These are phyloP conservation scores for Zarea fungicola DNA, from an alignment of 2,329 filamentous ascomycete genomes.

Conservation along the genomic window DNA sequence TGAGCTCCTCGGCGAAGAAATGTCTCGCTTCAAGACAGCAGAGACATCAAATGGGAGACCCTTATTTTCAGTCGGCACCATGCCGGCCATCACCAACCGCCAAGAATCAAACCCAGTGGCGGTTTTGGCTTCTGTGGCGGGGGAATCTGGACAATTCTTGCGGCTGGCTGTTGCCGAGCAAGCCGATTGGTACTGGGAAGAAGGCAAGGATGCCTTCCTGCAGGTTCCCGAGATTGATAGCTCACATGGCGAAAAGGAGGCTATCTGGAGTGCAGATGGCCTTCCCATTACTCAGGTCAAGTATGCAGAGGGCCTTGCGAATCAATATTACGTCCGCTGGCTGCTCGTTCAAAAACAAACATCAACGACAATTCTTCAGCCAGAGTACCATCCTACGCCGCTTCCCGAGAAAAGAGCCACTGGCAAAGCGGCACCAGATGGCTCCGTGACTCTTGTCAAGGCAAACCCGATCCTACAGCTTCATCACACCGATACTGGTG, in stretches of 20 bases:
- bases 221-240: conserved; percentile 39
- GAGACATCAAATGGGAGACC: conserved; percentile 22
- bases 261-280: conserved; percentile 49
- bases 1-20: conserved; percentile 32
- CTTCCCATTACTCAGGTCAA: conserved; percentile 47
- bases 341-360: conserved; percentile 48
- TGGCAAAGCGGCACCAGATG: conserved; percentile 14
- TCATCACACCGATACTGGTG: conserved; percentile 46
- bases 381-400: conserved; percentile 40
- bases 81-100: conserved; percentile 35
- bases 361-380: conserved; percentile 47
- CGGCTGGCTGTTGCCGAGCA: conserved; percentile 47
- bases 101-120: conserved; percentile 24
- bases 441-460: conserved; percentile 46
- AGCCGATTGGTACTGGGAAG: conserved; percentile 51
- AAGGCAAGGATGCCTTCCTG: conserved; percentile 40
- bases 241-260: conserved; percentile 39
- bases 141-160: conserved; percentile 54
- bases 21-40: conserved; percentile 24
- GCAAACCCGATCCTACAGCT: conserved; percentile 51
- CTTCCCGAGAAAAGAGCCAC: conserved; percentile 19
- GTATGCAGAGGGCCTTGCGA: conserved; percentile 36
- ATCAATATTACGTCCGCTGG: conserved; percentile 41
- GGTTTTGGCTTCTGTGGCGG: conserved; percentile 45
- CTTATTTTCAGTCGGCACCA: conserved; percentile 53